Evolutionary conservation across 2,329 filamentous ascomycete genomes (phyloP).

Genomic region (Aureobasidium pullulans): DNA sequence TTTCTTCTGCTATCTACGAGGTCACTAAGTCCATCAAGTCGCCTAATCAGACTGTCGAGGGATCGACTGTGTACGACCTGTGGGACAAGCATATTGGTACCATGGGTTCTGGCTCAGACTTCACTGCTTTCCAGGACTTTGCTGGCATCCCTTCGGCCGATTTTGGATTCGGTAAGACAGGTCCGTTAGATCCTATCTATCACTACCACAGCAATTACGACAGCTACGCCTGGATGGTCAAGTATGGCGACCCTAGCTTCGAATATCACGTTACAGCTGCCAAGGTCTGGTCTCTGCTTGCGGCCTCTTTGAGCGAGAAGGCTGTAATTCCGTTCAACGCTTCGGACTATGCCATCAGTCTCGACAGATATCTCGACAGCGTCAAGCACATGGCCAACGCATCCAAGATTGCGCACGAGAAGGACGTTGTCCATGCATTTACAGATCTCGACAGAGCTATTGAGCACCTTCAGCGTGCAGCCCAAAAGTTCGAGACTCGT

Average conservation of each 20-base stretch:
- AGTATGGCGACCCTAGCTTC: constrained; percentile 60
- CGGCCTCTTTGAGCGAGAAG: constrained; percentile 40
- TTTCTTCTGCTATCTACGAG: constrained; percentile 66
- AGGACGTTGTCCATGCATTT: constrained; percentile 33
- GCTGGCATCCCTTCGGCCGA: constrained; percentile 44
- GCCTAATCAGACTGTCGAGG: constrained; percentile 64
- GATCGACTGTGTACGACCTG: constrained; percentile 60
- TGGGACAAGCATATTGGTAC: constrained; percentile 52
- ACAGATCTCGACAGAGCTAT: constrained; percentile 43
- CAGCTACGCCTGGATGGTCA: constrained; percentile 76
- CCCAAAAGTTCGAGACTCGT: constrained; percentile 45
- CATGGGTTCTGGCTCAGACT: constrained; percentile 46
- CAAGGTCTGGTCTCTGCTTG: constrained; percentile 38
- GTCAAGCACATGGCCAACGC: constrained; percentile 26
- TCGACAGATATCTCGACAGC: constrained; percentile 35
- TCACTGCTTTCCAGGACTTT: constrained; percentile 47
- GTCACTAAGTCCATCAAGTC: constrained; percentile 54
- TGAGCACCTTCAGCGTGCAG: constrained; percentile 39
- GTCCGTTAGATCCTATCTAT: constrained; percentile 46
- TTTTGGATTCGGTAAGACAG: constrained; percentile 35
- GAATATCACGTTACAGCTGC: constrained; percentile 49
- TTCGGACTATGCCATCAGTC: constrained; percentile 37
- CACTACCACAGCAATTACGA: constrained; percentile 84
- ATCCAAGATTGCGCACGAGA: constrained; percentile 15
- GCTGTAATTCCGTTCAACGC: constrained; percentile 42